Conservation (phyloP, 176 grass and related monocot genomes). For the Oryza rufipogon region DNA sequence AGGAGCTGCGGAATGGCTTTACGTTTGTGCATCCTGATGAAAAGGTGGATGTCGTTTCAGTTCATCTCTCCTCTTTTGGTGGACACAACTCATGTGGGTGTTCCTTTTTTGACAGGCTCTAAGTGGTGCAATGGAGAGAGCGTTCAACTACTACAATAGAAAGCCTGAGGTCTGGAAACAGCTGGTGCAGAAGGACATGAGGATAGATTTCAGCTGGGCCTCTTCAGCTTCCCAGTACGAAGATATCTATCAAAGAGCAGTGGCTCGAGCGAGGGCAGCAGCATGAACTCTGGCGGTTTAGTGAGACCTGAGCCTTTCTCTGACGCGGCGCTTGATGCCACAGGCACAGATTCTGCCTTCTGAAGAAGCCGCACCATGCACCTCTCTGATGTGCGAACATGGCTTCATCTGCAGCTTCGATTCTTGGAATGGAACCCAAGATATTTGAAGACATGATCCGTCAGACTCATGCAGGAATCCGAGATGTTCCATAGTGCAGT, state of each 20-base stretch:
- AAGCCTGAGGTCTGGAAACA: slow-evolving; percentile 77
- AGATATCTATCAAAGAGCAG: slow-evolving; percentile 75
- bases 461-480: not conserved
- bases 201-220: slow-evolving; percentile 92
- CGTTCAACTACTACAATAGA: slow-evolving; percentile 77
- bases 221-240: slow-evolving; percentile 77
- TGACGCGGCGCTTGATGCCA: too few relatives aligned
- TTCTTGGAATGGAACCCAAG: not conserved
- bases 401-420: not conserved
- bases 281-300: slow-evolving; percentile 31
- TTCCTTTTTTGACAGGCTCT: slow-evolving; percentile 61
- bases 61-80: slow-evolving; percentile 2
- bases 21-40: slow-evolving; percentile 84
- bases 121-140: slow-evolving; percentile 68
- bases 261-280: slow-evolving; percentile 62
- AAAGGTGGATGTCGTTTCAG: slow-evolving; percentile 51
- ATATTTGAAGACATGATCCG: not conserved
- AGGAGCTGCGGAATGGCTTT: slow-evolving; percentile 80
- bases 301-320: not conserved
- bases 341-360: too few relatives aligned
- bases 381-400: not conserved
- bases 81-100: not conserved
- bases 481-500: not conserved
- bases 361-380: not conserved
- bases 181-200: slow-evolving; percentile 79